Percentiles rank a stretch among this genome's conserved stretches.
These are phyloP conservation scores for Canavalia gladiata DNA, from an alignment of 306 rosid genomes.

Conservation along the genomic window DNA sequence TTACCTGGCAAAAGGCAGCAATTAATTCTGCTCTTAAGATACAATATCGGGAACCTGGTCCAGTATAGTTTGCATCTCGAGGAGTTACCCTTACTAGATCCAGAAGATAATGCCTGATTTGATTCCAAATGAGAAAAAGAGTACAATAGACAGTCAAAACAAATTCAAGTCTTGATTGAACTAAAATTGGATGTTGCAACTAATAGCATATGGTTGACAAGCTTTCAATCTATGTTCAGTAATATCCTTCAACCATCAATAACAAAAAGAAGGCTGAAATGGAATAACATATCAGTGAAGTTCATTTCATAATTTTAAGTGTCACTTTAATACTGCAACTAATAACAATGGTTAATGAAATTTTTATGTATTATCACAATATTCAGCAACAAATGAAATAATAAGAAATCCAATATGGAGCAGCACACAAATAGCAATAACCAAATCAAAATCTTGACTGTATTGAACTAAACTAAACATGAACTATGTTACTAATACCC, in stretches of 20 bases:
- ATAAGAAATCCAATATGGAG: neutral
- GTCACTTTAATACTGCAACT: neutral
- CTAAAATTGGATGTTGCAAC: neutral
- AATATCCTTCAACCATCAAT: conserved; percentile 6
- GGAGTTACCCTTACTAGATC: conserved; percentile 93
- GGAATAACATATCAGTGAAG: neutral
- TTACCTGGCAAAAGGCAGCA: conserved; percentile 76
- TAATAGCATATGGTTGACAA: neutral
- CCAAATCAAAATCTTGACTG: neutral
- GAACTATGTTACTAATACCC: neutral
- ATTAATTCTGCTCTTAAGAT: conserved; percentile 82
- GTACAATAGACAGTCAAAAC: conserved; percentile 1
- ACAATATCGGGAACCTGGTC: conserved; percentile 76
- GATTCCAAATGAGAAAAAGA: conserved; percentile 21
- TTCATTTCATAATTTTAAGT: neutral
- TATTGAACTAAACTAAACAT: neutral
- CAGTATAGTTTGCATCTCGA: conserved; percentile 84
- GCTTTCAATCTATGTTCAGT: conserved; percentile 7
- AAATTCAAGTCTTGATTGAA: conserved; percentile 1
- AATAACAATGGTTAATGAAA: neutral
- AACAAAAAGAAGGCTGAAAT: conserved; percentile 11
- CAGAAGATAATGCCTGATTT: conserved; percentile 79
- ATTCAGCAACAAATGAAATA: neutral
- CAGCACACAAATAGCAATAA: neutral
- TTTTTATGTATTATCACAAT: neutral